Evolutionary conservation across 257 asterid genomes (phyloP), one percentile per base, ranked within the genome.

Genomic region (Primulina tabacum): DNA sequence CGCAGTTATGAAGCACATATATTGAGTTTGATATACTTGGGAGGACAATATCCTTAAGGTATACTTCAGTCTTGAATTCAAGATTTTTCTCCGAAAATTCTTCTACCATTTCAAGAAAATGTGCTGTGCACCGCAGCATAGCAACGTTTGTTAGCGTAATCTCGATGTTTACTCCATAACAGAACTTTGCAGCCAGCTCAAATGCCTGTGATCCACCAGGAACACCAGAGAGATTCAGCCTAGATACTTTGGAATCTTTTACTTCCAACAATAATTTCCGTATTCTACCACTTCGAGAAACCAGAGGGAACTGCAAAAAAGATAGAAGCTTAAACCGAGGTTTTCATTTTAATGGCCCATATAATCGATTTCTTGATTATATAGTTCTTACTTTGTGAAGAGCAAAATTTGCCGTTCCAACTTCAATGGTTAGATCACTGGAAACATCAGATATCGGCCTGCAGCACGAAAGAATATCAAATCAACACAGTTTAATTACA

Each of bases 401-500:
- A 6, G 95, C 84, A 72, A 88, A 93, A 62, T 86, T 84, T 65
- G 93, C 77, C 56, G 88, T 71, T 57, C 97, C 95, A 9, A 90
- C 88, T 70, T 93, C 99, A 70, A 93, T 78, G 50, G 95, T 80
- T 8, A 93, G 96, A 84, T 93, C 99, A 70, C 99, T 93, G 9
- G 99, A 87, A 77, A 93, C 97, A 70, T 93, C 97, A 28, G 99
- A 93, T 76, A 89, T 85, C 5, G 99, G 96, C 99, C 99, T 93
- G 95, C 80, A 83, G 75, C 52, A 29, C 8, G 20, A 56, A 43
- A 71, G 0, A 12, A 12, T 37, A 34, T 64, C 65, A 70, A 57
- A 71, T 53, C 34, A 12, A 55, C 17, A 69, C 12, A 33, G 50
- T 26, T 4, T 16, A 64, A 57, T 43, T 61, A 70, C 50, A 38